Evolutionary conservation across 805 yeast species (phyloP).

Genomic region (Suhomyces vadensis): DNA sequence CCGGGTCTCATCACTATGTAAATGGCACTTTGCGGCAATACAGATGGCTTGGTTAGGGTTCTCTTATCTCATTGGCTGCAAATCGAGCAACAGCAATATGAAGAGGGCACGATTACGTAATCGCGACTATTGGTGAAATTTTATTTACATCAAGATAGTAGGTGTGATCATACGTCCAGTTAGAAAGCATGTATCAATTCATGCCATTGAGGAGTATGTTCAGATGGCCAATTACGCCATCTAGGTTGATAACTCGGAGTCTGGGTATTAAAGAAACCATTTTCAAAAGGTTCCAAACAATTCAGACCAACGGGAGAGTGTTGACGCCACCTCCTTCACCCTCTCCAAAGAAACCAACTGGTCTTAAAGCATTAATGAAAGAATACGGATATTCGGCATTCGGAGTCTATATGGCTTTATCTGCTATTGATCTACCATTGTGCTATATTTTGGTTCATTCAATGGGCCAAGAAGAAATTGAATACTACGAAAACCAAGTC

Average conservation of each 20-base stretch:
- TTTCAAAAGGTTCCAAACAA: slow-evolving; percentile 20
- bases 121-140: background rate
- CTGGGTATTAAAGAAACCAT: slow-evolving; percentile 2
- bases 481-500: slow-evolving; percentile 59
- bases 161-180: background rate
- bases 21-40: too few species aligned
- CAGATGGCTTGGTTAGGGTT: too few species aligned
- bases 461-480: slow-evolving; percentile 80
- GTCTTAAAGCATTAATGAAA: slow-evolving; percentile 66
- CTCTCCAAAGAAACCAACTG: slow-evolving; percentile 36
- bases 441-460: slow-evolving; percentile 84
- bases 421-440: slow-evolving; percentile 76
- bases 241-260: slow-evolving; percentile 1
- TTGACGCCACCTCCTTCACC: slow-evolving; percentile 5
- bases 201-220: slow-evolving; percentile 12
- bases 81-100: background rate
- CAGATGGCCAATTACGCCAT: slow-evolving; percentile 5
- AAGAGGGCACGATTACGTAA: slow-evolving; percentile 1
- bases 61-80: background rate
- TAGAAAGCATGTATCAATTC: slow-evolving; percentile 6
- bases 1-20: too few species aligned
- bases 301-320: slow-evolving; percentile 8
- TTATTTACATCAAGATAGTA: background rate
- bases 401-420: slow-evolving; percentile 77
- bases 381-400: slow-evolving; percentile 91